These are phyloP conservation scores for Diaporthe destruens DNA, from an alignment of 2,329 filamentous ascomycete genomes.

Conservation along the genomic window DNA sequence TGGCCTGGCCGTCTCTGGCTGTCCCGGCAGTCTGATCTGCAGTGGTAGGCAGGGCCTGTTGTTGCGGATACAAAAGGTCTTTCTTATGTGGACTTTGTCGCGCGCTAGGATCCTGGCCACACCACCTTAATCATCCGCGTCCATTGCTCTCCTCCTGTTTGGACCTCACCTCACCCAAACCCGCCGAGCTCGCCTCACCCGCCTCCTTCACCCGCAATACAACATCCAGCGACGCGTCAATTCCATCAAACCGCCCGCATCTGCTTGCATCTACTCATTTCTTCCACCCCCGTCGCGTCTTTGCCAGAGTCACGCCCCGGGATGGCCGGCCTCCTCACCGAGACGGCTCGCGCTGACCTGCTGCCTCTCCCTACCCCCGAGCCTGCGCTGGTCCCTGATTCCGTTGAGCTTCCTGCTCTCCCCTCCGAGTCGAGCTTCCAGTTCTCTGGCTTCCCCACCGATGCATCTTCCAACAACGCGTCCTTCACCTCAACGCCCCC, in stretches of 20 bases:
- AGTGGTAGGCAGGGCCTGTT: constrained; percentile 15
- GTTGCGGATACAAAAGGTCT: constrained; percentile 33
- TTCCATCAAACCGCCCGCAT: constrained; percentile 10
- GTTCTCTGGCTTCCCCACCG: constrained; percentile 48
- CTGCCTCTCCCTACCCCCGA: constrained; percentile 16
- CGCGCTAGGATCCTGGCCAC: constrained; percentile 32
- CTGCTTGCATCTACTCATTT: constrained; percentile 8
- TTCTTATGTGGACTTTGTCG: constrained; percentile 32
- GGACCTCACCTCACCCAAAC: constrained; percentile 8
- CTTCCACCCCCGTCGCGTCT: constrained; percentile 30
- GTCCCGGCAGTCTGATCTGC: constrained; percentile 7
- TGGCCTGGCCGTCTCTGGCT: not conserved
- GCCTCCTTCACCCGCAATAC: not conserved
- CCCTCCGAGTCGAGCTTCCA: constrained; percentile 46
- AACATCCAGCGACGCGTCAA: constrained; percentile 38
- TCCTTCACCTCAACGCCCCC: constrained; percentile 51
- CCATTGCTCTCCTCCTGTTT: constrained; percentile 25
- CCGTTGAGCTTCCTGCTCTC: constrained; percentile 39
- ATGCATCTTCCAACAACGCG: constrained; percentile 48
- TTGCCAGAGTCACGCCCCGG: not conserved
- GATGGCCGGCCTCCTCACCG: constrained; percentile 37
- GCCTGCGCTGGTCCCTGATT: constrained; percentile 29
- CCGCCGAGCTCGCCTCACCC: constrained; percentile 3
- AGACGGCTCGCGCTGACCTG: constrained; percentile 30
- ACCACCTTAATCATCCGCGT: constrained; percentile 29